Conservation (phyloP, 2,329 filamentous ascomycete genomes). For the Alternaria sp. region DNA sequence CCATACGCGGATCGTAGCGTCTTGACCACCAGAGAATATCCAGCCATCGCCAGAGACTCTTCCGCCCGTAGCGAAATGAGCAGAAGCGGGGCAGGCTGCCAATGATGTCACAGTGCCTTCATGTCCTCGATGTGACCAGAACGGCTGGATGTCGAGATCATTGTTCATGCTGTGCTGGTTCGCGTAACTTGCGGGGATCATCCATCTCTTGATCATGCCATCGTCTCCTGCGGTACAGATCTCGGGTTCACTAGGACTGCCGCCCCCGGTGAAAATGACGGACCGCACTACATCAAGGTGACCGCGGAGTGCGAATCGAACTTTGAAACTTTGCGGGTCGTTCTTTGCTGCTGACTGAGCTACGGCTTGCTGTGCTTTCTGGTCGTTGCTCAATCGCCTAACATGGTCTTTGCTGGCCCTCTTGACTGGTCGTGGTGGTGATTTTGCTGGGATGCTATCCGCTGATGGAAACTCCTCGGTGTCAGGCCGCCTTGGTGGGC, state of each 20-base stretch:
- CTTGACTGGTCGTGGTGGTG: conserved; percentile 70
- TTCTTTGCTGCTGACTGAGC: conserved; percentile 55
- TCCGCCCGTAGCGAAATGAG: conserved; percentile 87
- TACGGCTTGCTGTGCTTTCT: conserved; percentile 63
- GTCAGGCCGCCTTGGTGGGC: conserved; percentile 72
- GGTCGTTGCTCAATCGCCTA: conserved; percentile 67
- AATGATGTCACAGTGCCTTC: conserved; percentile 87
- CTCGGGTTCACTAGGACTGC: conserved; percentile 93
- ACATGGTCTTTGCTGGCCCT: conserved; percentile 71
- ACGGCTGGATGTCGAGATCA: conserved; percentile 89
- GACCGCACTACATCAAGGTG: conserved; percentile 93
- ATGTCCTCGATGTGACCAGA: conserved; percentile 95
- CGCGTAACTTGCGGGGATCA: conserved; percentile 83
- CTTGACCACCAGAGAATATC: conserved; percentile 98
- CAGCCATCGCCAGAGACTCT: conserved; percentile 90
- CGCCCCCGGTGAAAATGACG: conserved; percentile 95
- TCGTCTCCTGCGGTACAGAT: conserved; percentile 97
- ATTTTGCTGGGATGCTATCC: conserved; percentile 78
- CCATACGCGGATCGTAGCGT: conserved; percentile 92
- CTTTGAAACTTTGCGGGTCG: conserved; percentile 83
- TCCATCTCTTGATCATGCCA: conserved; percentile 94
- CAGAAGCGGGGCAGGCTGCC: conserved; percentile 83
- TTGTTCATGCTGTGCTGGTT: conserved; percentile 66
- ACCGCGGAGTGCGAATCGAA: conserved; percentile 87
- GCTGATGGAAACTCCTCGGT: conserved; percentile 86